Evolutionary conservation across 805 yeast genomes (phyloP).

Genomic region (Metschnikowia henanensis): DNA sequence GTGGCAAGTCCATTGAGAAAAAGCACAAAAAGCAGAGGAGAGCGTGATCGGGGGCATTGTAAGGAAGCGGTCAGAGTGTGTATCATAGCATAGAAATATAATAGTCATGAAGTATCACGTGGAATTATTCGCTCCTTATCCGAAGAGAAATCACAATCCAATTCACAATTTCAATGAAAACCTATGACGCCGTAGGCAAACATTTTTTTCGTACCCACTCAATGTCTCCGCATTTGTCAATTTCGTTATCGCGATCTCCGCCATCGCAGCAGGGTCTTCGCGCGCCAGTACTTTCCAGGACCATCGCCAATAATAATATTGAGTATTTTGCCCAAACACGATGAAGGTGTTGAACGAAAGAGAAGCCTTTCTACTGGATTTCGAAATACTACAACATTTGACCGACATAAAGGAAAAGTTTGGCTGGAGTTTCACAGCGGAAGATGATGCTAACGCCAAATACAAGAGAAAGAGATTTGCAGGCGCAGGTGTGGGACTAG

Average conservation of each 20-base stretch:
- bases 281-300: background rate
- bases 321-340: slow-evolving; percentile 3
- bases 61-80: slow-evolving; percentile 9
- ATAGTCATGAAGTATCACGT: background rate
- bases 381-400: slow-evolving; percentile 61
- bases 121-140: no score
- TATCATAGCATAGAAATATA: slow-evolving; percentile 12
- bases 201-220: background rate
- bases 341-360: slow-evolving; percentile 50
- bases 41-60: slow-evolving; percentile 14
- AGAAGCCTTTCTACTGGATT: slow-evolving; percentile 61
- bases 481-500: slow-evolving; percentile 48
- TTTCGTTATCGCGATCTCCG: no score
- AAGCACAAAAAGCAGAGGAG: slow-evolving; percentile 47
- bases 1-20: slow-evolving; percentile 63
- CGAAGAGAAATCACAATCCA: no score
- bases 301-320: background rate
- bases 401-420: slow-evolving; percentile 46
- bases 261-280: no score
- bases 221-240: background rate
- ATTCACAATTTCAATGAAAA: no score
- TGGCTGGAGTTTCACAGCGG: slow-evolving; percentile 44
- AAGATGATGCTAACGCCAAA: slow-evolving; percentile 29
- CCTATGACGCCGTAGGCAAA: no score
- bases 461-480: slow-evolving; percentile 28